These are phyloP conservation scores for Gracilaria gracilis DNA, from an alignment of 23 red algal genomes.

Conservation along the genomic window DNA sequence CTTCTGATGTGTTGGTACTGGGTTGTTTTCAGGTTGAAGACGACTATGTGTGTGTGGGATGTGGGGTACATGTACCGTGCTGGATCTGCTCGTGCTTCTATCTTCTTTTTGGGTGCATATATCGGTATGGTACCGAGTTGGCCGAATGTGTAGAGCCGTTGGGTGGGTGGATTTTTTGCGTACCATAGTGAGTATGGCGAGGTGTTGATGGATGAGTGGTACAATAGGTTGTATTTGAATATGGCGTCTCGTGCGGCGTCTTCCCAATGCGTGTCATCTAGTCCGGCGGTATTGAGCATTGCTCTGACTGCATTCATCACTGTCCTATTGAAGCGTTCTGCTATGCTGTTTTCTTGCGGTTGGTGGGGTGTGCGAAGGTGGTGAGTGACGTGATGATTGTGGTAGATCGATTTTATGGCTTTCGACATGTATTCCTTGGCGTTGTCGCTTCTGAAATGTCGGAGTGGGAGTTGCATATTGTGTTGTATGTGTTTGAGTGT, in stretches of 20 bases:
- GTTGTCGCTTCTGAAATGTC: background rate
- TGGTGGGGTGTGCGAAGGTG: background rate
- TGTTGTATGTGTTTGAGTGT: background rate
- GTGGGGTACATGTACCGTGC: background rate
- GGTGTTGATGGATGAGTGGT: background rate
- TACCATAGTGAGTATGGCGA: constrained; percentile 15
- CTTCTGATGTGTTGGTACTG: too few species aligned
- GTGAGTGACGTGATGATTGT: background rate
- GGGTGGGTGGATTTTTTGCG: background rate
- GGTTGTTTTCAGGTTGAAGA: background rate
- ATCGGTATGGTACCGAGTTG: constrained; percentile 8
- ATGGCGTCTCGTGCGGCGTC: background rate
- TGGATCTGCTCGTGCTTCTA: constrained; percentile 1
- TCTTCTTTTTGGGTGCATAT: background rate
- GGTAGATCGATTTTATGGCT: background rate
- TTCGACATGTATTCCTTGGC: constrained; percentile 33
- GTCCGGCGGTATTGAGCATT: background rate
- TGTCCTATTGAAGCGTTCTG: constrained; percentile 21
- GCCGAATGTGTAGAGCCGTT: constrained; percentile 10
- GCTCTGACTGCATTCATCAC: constrained; percentile 7
- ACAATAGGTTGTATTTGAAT: constrained; percentile 46
- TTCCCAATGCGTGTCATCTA: constrained; percentile 2
- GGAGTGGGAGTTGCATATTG: background rate
- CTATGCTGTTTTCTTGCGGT: constrained; percentile 31
- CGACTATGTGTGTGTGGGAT: background rate